Evolutionary conservation across 2,329 filamentous ascomycete species (phyloP), one percentile per base, ranked within the genome.

Genomic region (Verruconis gallopava): DNA sequence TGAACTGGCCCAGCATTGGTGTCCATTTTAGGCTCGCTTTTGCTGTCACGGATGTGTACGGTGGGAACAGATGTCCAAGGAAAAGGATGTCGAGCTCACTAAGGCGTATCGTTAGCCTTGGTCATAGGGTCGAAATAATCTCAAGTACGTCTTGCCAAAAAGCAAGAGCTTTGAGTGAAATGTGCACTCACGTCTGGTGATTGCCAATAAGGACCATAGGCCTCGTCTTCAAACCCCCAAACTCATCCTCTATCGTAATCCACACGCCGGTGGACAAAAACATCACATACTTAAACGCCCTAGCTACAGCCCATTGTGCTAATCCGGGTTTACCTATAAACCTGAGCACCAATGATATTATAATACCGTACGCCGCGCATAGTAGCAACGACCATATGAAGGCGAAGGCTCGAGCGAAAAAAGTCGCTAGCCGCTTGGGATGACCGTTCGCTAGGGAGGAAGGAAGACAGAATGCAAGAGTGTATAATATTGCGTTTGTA

Each of bases 1-100:
- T 98, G 67, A 94, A 98, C 86, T 85, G 94, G 46, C 91, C 91
- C 43, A 98, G 69, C 59, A 98, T 76, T 1, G 91, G 91, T 25
- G 81, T 66, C 47, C 72, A 77, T 59, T 80, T 81, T 55, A 98
- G 67, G 43, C 77, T 82, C 55, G 79, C 79, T 72, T 98, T 98
- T 37, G 89, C 88, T 18, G 89, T 95, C 46, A 98, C 82, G 55
- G 79, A 86, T 69, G 83, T 93, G 69, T 93, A 86, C 54, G 77
- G 79, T 37, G 91, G 91, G 64, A 95, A 96, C 55, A 94, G 76
- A 62, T 72, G 69, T 47, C 86, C 91, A 20, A 98, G 73, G 76
- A 95, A 82, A 46, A 94, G 72, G 32, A 98, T 83, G 57, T 98
- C 91, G 50, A 98, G 75, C 65, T 96, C 91, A 14, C 64, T 68